phyloP scores from a whole-genome alignment of 371 early-diverging fungal genomes.

The Rhizopus stolonifer region DNA sequence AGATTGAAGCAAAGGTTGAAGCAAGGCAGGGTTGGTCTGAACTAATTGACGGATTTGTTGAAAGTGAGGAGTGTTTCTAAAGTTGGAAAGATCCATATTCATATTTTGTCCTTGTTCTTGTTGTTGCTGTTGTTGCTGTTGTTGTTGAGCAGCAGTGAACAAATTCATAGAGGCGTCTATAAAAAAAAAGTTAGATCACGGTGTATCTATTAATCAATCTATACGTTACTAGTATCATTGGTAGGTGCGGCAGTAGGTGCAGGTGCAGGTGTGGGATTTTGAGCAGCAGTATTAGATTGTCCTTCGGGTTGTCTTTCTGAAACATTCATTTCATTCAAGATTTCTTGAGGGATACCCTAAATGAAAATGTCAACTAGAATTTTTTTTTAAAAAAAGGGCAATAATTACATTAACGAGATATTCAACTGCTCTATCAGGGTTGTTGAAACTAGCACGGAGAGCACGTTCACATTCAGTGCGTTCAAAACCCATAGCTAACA shows the following conservation, averaged over 20 bases:
- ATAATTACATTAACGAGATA: conserved; percentile 82
- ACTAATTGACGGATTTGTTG: conserved; percentile 88
- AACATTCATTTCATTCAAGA: conserved; percentile 32
- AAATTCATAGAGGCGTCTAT: conserved; percentile 51
- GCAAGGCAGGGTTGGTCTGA: conserved; percentile 81
- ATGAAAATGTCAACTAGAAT: not conserved
- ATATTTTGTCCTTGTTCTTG: conserved; percentile 41
- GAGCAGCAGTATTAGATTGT: conserved; percentile 2
- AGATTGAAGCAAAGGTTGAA: conserved; percentile 86
- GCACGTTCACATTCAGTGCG: conserved; percentile 85
- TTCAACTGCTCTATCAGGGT: conserved; percentile 96
- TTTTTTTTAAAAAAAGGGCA: not conserved
- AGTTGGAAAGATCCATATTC: conserved; percentile 51
- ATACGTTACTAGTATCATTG: not conserved
- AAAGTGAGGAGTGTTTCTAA: conserved; percentile 86
- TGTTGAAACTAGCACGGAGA: conserved; percentile 95
- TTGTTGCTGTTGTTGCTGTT: conserved; percentile 36
- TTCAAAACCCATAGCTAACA: conserved; percentile 96
- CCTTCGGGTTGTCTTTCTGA: conserved; percentile 14
- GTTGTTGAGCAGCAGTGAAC: conserved; percentile 60
- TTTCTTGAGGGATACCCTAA: conserved; percentile 56
- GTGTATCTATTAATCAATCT: not conserved
- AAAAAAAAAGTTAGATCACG: conserved; percentile 8
- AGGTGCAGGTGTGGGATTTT: conserved; percentile 33
- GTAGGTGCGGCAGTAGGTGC: conserved; percentile 21